Conservation (phyloP, 257 asterid genomes). For the Nicotiana attenuata region DNA sequence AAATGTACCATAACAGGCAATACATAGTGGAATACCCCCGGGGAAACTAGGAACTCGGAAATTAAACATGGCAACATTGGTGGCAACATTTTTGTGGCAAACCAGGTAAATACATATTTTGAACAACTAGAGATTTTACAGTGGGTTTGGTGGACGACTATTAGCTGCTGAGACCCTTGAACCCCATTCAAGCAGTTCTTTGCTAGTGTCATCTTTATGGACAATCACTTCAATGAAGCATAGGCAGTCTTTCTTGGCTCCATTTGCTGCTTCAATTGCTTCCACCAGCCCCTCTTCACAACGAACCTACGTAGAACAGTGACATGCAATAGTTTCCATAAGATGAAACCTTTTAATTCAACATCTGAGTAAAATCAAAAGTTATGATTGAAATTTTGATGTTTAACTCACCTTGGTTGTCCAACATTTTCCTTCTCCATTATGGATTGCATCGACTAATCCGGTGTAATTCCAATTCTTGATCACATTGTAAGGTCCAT, state of each 20-base stretch:
- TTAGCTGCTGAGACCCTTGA: constrained; percentile 80
- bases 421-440: constrained; percentile 87
- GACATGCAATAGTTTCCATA: background rate
- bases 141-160: constrained; percentile 81
- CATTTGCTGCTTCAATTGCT: constrained; percentile 56
- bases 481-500: constrained; percentile 82
- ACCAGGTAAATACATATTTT: background rate
- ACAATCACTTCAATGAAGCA: constrained; percentile 78
- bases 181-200: constrained; percentile 88
- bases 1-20: background rate
- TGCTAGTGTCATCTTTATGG: constrained; percentile 90
- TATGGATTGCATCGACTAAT: constrained; percentile 69
- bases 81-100: background rate
- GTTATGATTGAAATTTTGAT: background rate
- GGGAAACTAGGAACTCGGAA: background rate
- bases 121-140: constrained; percentile 23
- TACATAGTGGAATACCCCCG: background rate
- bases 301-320: constrained; percentile 26
- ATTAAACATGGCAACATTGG: background rate
- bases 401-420: constrained; percentile 60
- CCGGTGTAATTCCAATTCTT: constrained; percentile 86
- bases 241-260: constrained; percentile 47
- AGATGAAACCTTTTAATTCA: background rate
- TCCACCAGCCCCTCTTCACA: constrained; percentile 62
- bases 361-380: background rate